Conservation (phyloP, 805 yeast species). For the Teunomyces panamensis region DNA sequence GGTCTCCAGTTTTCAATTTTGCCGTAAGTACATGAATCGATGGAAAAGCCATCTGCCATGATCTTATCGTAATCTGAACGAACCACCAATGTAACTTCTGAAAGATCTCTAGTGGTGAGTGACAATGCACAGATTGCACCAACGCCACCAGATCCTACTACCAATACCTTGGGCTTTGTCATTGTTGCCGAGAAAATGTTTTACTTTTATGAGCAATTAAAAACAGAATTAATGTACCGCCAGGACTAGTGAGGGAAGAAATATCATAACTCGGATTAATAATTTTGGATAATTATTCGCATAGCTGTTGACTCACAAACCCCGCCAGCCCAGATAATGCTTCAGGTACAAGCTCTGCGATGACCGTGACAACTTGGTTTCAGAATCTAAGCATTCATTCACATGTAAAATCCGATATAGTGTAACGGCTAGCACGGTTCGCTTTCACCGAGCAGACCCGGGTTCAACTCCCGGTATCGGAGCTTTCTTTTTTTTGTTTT, state of each 20-base stretch:
- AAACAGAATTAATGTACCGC: no score
- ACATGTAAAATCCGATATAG: slow-evolving; percentile 10
- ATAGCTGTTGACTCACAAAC: no score
- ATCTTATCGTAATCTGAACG: slow-evolving; percentile 64
- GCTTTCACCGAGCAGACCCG: slow-evolving; percentile 84
- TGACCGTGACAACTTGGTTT: no score
- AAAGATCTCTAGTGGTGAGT: slow-evolving; percentile 44
- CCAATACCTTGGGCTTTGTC: slow-evolving; percentile 38
- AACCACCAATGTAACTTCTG: slow-evolving; percentile 58
- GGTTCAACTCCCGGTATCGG: slow-evolving; percentile 89
- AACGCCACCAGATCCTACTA: slow-evolving; percentile 85
- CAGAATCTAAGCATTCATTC: no score
- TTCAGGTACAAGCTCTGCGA: not conserved
- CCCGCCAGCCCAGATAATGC: not conserved
- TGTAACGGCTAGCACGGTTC: slow-evolving; percentile 59
- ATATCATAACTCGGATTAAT: no score
- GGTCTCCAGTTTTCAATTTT: slow-evolving; percentile 54
- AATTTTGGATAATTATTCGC: not conserved
- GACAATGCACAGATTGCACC: slow-evolving; percentile 76
- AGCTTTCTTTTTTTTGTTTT: slow-evolving; percentile 20
- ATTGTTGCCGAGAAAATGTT: not conserved
- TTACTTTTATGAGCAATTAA: no score
- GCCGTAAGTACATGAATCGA: slow-evolving; percentile 66
- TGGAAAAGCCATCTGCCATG: slow-evolving; percentile 49
- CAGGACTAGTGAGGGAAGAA: no score